Evolutionary conservation across 306 rosid genomes (phyloP).

Genomic region (Casuarina equisetifolia): DNA sequence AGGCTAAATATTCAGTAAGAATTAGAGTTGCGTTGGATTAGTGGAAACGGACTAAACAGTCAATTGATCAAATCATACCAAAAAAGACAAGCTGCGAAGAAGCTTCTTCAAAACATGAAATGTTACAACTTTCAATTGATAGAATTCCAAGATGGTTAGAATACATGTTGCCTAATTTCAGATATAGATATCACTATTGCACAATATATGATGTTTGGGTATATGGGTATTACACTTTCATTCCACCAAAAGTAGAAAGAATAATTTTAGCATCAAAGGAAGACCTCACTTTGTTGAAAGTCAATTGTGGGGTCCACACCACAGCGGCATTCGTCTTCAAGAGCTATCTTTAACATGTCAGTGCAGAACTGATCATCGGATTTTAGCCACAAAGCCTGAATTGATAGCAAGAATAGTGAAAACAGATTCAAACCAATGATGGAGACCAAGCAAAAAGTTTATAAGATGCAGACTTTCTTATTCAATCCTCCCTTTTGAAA

Average conservation of each 20-base stretch:
- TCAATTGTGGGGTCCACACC: conserved; percentile 43
- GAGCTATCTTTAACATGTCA: conserved; percentile 82
- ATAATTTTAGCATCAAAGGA: conserved; percentile 18
- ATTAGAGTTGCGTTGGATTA: too few species aligned
- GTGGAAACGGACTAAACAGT: too few species aligned
- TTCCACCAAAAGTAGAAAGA: conserved; percentile 14
- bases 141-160: background rate
- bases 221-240: conserved; percentile 2
- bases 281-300: conserved; percentile 30
- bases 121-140: background rate
- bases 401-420: conserved; percentile 24
- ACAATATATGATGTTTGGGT: background rate
- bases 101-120: background rate
- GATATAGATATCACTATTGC: background rate
- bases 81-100: background rate
- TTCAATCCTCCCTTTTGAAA: background rate
- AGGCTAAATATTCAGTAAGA: too few species aligned
- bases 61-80: background rate
- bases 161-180: background rate
- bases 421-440: conserved; percentile 25
- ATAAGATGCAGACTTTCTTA: background rate
- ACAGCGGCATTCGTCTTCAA: conserved; percentile 64
- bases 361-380: conserved; percentile 93
- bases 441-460: conserved; percentile 5
- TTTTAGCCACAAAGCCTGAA: conserved; percentile 83